phyloP scores from a whole-genome alignment of 805 yeast species.

The Ogataea degrootiae region DNA sequence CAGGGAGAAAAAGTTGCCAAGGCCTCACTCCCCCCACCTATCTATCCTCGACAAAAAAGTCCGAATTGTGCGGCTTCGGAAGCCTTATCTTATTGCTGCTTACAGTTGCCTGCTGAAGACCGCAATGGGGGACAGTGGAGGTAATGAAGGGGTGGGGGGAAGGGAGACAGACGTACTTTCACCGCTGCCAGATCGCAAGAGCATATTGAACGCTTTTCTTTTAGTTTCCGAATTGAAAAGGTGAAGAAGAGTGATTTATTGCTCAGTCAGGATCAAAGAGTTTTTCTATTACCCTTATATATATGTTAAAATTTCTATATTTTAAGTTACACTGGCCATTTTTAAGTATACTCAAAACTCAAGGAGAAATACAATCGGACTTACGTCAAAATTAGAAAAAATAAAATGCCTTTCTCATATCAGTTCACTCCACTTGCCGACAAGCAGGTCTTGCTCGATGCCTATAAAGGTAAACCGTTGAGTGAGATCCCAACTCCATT shows the following conservation, averaged over 20 bases:
- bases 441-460: conserved; percentile 18
- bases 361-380: not conserved
- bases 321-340: not conserved
- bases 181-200: not conserved
- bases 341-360: not conserved
- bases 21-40: too few relatives aligned
- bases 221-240: not conserved
- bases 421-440: conserved; percentile 20
- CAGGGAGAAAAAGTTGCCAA: too few relatives aligned
- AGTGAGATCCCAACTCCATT: conserved; percentile 53
- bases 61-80: too few relatives aligned
- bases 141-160: not conserved
- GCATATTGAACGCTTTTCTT: not conserved
- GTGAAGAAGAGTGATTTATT: too few relatives aligned
- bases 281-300: too few relatives aligned
- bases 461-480: conserved; percentile 39
- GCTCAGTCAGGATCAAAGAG: too few relatives aligned
- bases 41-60: too few relatives aligned
- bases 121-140: not conserved
- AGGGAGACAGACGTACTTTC: too few relatives aligned
- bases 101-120: too few relatives aligned
- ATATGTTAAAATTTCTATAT: too few relatives aligned
- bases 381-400: conserved; percentile 3
- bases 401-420: conserved; percentile 16
- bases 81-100: too few relatives aligned